Evolutionary conservation across 1,139 yeast genomes (phyloP).

Genomic region (Nadsonia commutata): DNA sequence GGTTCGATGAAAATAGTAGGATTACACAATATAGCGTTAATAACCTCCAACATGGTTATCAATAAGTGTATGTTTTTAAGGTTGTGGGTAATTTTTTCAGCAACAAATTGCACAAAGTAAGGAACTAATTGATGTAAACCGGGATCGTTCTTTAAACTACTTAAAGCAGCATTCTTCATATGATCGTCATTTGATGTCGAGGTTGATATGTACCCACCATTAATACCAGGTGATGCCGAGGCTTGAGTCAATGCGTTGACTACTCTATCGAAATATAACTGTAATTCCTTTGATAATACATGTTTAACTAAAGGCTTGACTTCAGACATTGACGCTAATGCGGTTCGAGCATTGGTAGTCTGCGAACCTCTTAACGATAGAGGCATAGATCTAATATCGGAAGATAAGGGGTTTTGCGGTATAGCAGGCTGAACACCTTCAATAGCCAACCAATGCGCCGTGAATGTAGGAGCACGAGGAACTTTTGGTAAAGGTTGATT

Average conservation of each 20-base stretch:
- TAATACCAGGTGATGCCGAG: conserved; percentile 20
- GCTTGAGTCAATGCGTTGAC: conserved; percentile 61
- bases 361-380: conserved; percentile 30
- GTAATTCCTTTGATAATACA: conserved; percentile 85
- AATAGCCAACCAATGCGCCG: conserved; percentile 97
- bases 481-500: conserved; percentile 92
- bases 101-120: conserved; percentile 87
- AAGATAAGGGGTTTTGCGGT: conserved; percentile 85
- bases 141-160: conserved; percentile 77
- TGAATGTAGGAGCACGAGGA: conserved; percentile 80
- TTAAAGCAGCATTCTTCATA: conserved; percentile 64
- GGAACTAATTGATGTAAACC: conserved; percentile 96
- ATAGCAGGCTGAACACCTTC: conserved; percentile 98
- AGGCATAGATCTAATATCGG: conserved; percentile 27
- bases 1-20: conserved; percentile 86
- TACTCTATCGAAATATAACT: conserved; percentile 82
- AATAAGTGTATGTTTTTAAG: conserved; percentile 58
- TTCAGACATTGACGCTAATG: conserved; percentile 34
- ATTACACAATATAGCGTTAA: conserved; percentile 73
- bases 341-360: conserved; percentile 20
- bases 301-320: conserved; percentile 93
- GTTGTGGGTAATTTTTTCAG: conserved; percentile 88
- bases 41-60: conserved; percentile 81
- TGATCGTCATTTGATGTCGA: conserved; percentile 33
- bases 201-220: conserved; percentile 11